Evolutionary conservation across 2,329 filamentous ascomycete genomes (phyloP), one percentile per base, ranked within the genome.

Genomic region (Venturia carpophila): DNA sequence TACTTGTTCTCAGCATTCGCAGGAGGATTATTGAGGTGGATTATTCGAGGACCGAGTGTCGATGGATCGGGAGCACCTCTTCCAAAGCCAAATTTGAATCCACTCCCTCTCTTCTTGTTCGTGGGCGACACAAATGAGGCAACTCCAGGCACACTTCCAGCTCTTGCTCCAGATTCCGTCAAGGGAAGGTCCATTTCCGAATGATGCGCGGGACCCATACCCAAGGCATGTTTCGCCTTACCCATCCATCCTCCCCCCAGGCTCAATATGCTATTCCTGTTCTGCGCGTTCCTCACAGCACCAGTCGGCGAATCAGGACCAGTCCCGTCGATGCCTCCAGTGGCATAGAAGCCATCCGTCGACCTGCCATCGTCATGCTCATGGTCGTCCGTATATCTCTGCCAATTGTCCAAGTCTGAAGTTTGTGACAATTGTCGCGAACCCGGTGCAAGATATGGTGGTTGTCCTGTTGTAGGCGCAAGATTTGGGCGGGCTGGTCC

Each of bases 131-230:
- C 75, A 60, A 74, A 74, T 64, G 68, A 72, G 71, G 75, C 75
- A 72, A 75, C 75, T 73, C 75, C 73, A 73, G 76, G 71, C 62
- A 73, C 71, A 68, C 73, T 70, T 69, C 76, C 74, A 67, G 78
- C 64, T 55, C 70, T 71, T 41, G 70, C 69, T 64, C 82, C 84
- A 60, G 88, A 79, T 74, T 97, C 91, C 5, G 93, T 97, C 76
- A 99, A 81, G 17, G 94, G 94, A 64, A 99, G 81, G 74, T 99
- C 93, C 94, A 99, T 99, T 78, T 97, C 94, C 42, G 93, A 97
- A 63, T 66, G 64, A 13, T 63, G 27, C 37, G n/a, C 83, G 27
- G 83, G 82, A 11, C 86, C 88, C 87, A 96, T 92, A 64, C 94
- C 93, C 67, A 99, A 79, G 82, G 89, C 91, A 74, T 89, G 92